Evolutionary conservation across 78 protist genomes (phyloP), one percentile per base, ranked within the genome.

Genomic region (Polysphondylium violaceum): DNA sequence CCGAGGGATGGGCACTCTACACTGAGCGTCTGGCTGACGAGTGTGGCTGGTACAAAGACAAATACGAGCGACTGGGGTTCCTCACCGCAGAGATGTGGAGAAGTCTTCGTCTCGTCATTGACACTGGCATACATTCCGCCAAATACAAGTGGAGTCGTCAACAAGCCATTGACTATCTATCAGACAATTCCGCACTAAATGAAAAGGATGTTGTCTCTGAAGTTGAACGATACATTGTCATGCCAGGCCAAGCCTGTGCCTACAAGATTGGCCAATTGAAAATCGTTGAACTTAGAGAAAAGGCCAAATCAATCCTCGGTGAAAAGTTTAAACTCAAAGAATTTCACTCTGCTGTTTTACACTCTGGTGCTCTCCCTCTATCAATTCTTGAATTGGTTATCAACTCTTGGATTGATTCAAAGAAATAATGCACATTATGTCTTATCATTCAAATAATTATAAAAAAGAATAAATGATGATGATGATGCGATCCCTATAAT

Each of bases 1-100:
- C 87, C 0, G 94, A 88, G 21, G 94, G 94, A 7, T 88, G 87
- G 86, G 94, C 59, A 23, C 31, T 88, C 3, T 88, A 88, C 25
- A 44, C 31, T 0, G 94, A 76, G 63, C 8, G 29, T 33, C 27
- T 86, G 36, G 86, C 77, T 0, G 51, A 65, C 16, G 94, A 88
- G 23, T 40, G 6, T 0, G 94, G 94, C 27, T 69, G 75, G 83
- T 88, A 88, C 56, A 27, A 58, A 58, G 47, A 64, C 14, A 51
- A 67, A 55, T 69, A 58, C 29, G 94, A 88, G 19, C 21, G 64
- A 33, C 47, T 88, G 3, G 94, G 94, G 2, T 58, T n/a, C n/a
- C 25, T 88, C 8, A 2, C 5, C 6, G 73, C 29, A 9, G 94
- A 88, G 43, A 12, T 88, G 44, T 69, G 86, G 86, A 63, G 94